Percentiles rank a stretch among this genome's conserved stretches.
Evolutionary conservation across 768 basidiomycete species (phyloP).

Genomic region (Rhizopogon vinicolor): DNA sequence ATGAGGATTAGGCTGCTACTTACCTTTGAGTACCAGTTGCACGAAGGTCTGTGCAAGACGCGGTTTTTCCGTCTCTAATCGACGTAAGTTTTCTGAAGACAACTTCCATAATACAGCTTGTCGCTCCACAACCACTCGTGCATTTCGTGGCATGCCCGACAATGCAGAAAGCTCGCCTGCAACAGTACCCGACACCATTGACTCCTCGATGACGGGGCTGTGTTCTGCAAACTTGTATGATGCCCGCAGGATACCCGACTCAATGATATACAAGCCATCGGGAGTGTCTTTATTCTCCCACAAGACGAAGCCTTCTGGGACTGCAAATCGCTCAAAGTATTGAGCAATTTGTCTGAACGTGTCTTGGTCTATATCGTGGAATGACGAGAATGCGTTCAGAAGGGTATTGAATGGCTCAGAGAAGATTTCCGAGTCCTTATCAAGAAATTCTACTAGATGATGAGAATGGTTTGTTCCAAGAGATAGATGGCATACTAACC

Average conservation of each 20-base stretch:
- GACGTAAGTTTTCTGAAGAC: conserved; percentile 48
- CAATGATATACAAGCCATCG: conserved; percentile 86
- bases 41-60: conserved; percentile 61
- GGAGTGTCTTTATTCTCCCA: conserved; percentile 77
- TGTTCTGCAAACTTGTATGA: conserved; percentile 75
- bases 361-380: conserved; percentile 49
- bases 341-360: conserved; percentile 59
- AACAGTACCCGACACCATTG: conserved; percentile 90
- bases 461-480: not conserved
- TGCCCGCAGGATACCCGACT: conserved; percentile 82
- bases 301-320: conserved; percentile 56
- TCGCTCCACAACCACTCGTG: conserved; percentile 79
- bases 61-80: conserved; percentile 66
- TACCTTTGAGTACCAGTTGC: conserved; percentile 71
- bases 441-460: conserved; percentile 16
- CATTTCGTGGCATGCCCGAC: conserved; percentile 75
- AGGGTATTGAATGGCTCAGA: conserved; percentile 73
- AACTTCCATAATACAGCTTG: conserved; percentile 81
- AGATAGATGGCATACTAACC: conserved; percentile 31
- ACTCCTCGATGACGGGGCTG: conserved; percentile 68
- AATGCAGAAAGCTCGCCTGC: conserved; percentile 90
- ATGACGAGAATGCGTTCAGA: conserved; percentile 74
- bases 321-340: conserved; percentile 64
- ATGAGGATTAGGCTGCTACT: conserved; percentile 11
- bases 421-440: conserved; percentile 24